Evolutionary conservation across 1,284 basidiomycete species (phyloP).

Genomic region (Termitomyces sp.): DNA sequence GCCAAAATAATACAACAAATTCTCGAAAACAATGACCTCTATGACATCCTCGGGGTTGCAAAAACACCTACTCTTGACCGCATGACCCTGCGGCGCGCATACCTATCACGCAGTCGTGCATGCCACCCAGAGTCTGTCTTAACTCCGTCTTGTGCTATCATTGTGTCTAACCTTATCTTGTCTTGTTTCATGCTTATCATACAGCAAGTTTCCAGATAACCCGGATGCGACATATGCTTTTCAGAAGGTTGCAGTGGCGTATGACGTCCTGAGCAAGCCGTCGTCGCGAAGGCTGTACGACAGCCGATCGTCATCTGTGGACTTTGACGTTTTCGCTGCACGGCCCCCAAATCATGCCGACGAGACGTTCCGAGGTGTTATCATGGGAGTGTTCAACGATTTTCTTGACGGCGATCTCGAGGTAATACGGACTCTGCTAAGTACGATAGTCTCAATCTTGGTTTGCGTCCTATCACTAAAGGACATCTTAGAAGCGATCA

Average conservation of each 20-base stretch:
- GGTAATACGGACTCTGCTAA: constrained; percentile 68
- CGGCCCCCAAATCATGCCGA: constrained; percentile 55
- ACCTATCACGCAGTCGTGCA: constrained; percentile 66
- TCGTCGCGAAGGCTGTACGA: constrained; percentile 69
- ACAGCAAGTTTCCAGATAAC: constrained; percentile 76
- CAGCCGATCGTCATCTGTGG: constrained; percentile 40
- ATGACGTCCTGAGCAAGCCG: constrained; percentile 74
- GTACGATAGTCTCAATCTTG: constrained; percentile 35
- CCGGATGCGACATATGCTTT: constrained; percentile 77
- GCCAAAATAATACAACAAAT: constrained; percentile 45
- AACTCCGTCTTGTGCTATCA: background rate
- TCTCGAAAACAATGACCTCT: constrained; percentile 61
- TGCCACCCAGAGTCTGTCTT: constrained; percentile 79
- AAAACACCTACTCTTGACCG: constrained; percentile 55
- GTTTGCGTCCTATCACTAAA: background rate
- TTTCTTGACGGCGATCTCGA: constrained; percentile 82
- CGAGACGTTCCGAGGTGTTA: constrained; percentile 71
- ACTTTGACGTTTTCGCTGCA: constrained; percentile 50
- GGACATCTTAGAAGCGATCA: constrained; percentile 53
- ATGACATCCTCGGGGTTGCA: constrained; percentile 65
- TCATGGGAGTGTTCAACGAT: constrained; percentile 73
- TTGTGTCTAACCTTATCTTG: constrained; percentile 8
- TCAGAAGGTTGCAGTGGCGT: constrained; percentile 80
- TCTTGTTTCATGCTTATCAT: constrained; percentile 10
- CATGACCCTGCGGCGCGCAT: constrained; percentile 64